Evolutionary conservation across 768 basidiomycete species (phyloP).

Genomic region (Infundibulicybe gibba): DNA sequence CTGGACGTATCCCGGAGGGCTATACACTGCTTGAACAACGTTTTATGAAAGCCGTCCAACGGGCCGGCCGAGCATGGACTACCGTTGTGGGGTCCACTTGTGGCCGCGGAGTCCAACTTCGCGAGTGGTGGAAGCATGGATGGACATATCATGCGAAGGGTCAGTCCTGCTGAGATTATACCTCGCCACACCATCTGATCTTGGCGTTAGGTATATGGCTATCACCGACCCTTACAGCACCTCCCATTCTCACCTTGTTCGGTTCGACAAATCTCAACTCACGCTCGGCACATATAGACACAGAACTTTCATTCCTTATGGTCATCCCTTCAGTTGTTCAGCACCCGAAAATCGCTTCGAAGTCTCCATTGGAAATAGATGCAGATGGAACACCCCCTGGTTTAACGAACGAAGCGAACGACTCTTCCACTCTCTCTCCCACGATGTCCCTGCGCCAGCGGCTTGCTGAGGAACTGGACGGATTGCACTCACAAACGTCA

Average conservation of each 20-base stretch:
- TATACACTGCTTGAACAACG: slow-evolving; percentile 86
- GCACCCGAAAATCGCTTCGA: background rate
- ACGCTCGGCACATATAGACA: slow-evolving; percentile 86
- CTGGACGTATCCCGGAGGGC: slow-evolving; percentile 91
- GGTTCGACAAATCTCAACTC: slow-evolving; percentile 95
- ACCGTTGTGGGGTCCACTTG: slow-evolving; percentile 12
- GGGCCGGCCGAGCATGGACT: slow-evolving; percentile 40
- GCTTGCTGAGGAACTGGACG: slow-evolving; percentile 51
- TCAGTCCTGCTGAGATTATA: slow-evolving; percentile 22
- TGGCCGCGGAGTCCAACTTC: slow-evolving; percentile 58
- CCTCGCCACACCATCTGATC: background rate
- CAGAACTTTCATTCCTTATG: slow-evolving; percentile 88
- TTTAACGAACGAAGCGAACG: background rate
- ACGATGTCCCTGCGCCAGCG: slow-evolving; percentile 35
- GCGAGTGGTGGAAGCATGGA: slow-evolving; percentile 82
- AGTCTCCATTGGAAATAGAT: background rate
- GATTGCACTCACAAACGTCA: slow-evolving; percentile 43
- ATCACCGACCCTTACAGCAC: slow-evolving; percentile 47
- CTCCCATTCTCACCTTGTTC: slow-evolving; percentile 77
- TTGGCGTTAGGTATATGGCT: slow-evolving; percentile 73
- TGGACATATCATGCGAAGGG: slow-evolving; percentile 99
- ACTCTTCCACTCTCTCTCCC: background rate
- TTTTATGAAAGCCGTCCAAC: slow-evolving; percentile 67
- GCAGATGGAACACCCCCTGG: background rate
- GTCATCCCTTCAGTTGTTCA: slow-evolving; percentile 49